Evolutionary conservation across 2,329 filamentous ascomycete genomes (phyloP).

Genomic region (Pseudocercospora crystallina): DNA sequence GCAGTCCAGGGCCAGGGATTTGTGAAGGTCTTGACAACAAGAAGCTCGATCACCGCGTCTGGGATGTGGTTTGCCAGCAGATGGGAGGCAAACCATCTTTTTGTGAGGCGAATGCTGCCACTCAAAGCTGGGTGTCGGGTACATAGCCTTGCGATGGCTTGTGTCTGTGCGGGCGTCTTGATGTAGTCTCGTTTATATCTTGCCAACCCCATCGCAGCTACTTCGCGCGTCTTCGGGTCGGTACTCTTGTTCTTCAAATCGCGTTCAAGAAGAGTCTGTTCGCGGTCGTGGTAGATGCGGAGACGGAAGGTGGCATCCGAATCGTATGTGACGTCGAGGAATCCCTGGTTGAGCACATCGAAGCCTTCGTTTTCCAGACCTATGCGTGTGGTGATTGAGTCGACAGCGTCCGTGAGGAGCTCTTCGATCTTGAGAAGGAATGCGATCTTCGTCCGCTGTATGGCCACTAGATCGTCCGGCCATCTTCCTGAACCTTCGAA

Average conservation of each 20-base stretch:
- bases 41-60: constrained; percentile 80
- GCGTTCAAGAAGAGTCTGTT: constrained; percentile 77
- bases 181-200: constrained; percentile 70
- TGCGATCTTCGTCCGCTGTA: constrained; percentile 90
- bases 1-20: constrained; percentile 76
- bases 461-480: constrained; percentile 87
- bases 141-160: constrained; percentile 75
- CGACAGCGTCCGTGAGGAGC: constrained; percentile 64
- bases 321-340: constrained; percentile 76
- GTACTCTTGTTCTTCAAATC: constrained; percentile 71
- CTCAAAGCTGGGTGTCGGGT: constrained; percentile 79
- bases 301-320: constrained; percentile 75
- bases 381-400: constrained; percentile 64
- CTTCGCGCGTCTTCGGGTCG: constrained; percentile 65
- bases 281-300: constrained; percentile 84
- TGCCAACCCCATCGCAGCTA: constrained; percentile 68
- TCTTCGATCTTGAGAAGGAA: constrained; percentile 74
- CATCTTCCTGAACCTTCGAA: constrained; percentile 92
- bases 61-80: constrained; percentile 74
- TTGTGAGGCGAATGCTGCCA: constrained; percentile 77
- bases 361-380: constrained; percentile 75
- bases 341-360: constrained; percentile 73
- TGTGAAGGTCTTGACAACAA: constrained; percentile 76
- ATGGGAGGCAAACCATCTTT: constrained; percentile 86
- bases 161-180: constrained; percentile 74